Evolutionary conservation across 352 stramenopile species (phyloP), one percentile per base, ranked within the genome.

Genomic region (Thalassiosira hispida): DNA sequence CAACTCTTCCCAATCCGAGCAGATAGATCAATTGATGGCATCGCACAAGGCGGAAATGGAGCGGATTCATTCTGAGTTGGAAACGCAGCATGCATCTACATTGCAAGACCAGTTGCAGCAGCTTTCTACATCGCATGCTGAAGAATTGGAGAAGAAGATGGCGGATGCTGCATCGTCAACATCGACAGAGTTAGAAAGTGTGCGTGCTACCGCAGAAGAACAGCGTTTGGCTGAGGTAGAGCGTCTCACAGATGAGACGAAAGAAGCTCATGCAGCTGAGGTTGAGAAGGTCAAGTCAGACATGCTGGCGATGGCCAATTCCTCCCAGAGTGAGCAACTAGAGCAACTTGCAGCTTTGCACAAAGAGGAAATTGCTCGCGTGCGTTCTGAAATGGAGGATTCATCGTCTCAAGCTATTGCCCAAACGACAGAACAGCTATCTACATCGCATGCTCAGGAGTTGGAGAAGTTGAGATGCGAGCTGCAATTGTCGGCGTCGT

Each of bases 101-200:
- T 64, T 90, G n/a, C 62, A 85, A 44, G 62, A 84, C 18, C 56
- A 88, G 9, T 83, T 90, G 51, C 38, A 79, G 49, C 31, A 73
- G 72, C 52, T 47, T 9, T 40, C 35, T 23, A 46, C 47, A 7
- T 71, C 75, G 20, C 57, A 61, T 46, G 62, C 27, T 51, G 35
- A 1, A 33, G 77, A 78, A 22, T 40, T 71, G 11, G 49, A 67
- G 27, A 79, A 79, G 49, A 14, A 1, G n/a, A 27, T 42, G 38
- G 29, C 1, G 0, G 61, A 79, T 11, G 12, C 52, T 1, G 5
- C 35, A 25, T 61, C 38, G 22, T 57, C 51, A 12, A 25, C 46
- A 42, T 27, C 53, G 23, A 35, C 11, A 51, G 31, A 51, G 38
- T 27, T 72, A 16, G 68, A 68, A 47, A 20, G 52, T 49, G 38